Evolutionary conservation across 129 eudicot genomes (phyloP).

Genomic region (Centaurea solstitialis): DNA sequence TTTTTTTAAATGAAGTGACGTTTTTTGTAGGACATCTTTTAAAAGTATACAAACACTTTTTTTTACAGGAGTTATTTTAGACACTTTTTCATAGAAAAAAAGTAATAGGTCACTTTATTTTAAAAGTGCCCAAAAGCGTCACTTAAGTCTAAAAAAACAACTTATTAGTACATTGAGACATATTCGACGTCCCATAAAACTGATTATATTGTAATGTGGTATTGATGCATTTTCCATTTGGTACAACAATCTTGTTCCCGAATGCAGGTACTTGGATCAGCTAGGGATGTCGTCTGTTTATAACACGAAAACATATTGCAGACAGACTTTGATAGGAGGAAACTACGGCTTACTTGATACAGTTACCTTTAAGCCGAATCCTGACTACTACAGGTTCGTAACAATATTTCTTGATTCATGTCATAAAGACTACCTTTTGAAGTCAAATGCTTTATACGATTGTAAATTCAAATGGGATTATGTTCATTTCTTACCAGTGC

Average conservation of each 20-base stretch:
- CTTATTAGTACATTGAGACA: neutral
- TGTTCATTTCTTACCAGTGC: conserved; percentile 47
- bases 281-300: conserved; percentile 66
- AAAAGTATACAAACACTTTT: no score
- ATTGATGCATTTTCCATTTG: neutral
- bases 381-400: conserved; percentile 79
- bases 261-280: conserved; percentile 79
- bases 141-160: neutral
- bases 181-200: neutral
- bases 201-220: neutral
- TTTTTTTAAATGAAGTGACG: no score
- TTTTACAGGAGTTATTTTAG: no score
- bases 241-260: neutral
- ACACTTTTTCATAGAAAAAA: no score
- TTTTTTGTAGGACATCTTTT: no score
- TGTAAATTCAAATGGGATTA: neutral
- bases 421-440: neutral
- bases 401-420: neutral
- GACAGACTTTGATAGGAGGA: conserved; percentile 82
- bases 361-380: conserved; percentile 71
- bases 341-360: conserved; percentile 87
- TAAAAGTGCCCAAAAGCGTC: no score
- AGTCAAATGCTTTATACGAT: neutral
- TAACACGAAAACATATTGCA: conserved; percentile 69
- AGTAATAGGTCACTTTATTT: no score